A percentile compares a stretch with the other conserved stretches of the same genome.
These are phyloP conservation scores for Olyra latifolia DNA, from an alignment of 176 grass and related monocot genomes.

Conservation along the genomic window DNA sequence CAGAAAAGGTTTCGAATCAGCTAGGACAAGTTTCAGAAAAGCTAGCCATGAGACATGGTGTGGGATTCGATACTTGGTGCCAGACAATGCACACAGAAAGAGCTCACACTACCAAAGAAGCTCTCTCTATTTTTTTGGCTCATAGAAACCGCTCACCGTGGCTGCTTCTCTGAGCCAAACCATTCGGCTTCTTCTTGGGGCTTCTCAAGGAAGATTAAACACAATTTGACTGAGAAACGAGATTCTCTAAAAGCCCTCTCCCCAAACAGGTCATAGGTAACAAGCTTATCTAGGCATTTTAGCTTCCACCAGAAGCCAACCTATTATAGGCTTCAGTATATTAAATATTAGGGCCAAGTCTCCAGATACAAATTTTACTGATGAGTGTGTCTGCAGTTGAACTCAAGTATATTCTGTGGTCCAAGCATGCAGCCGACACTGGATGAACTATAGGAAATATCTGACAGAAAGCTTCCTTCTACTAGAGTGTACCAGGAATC, in stretches of 20 bases:
- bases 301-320: neutral
- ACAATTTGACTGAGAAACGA: constrained; percentile 1
- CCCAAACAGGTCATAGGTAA: neutral
- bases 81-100: constrained; percentile 9
- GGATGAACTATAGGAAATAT: neutral
- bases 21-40: neutral
- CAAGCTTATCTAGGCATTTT: neutral
- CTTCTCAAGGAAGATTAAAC: neutral
- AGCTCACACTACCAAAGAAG: neutral
- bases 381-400: neutral
- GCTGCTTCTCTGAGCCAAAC: too few species aligned
- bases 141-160: too few species aligned
- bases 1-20: neutral
- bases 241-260: neutral
- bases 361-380: neutral
- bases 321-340: neutral
- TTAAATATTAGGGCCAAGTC: neutral
- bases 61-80: neutral
- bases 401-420: neutral
- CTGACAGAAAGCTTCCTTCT: neutral
- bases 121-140: neutral
- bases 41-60: neutral
- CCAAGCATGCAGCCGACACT: constrained; percentile 7
- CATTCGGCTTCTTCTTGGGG: neutral
- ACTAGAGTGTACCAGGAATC: neutral